Evolutionary conservation across 495 filamentous ascomycete species (phyloP), one percentile per base, ranked within the genome.

Genomic region (Talaromyces stipitatus): DNA sequence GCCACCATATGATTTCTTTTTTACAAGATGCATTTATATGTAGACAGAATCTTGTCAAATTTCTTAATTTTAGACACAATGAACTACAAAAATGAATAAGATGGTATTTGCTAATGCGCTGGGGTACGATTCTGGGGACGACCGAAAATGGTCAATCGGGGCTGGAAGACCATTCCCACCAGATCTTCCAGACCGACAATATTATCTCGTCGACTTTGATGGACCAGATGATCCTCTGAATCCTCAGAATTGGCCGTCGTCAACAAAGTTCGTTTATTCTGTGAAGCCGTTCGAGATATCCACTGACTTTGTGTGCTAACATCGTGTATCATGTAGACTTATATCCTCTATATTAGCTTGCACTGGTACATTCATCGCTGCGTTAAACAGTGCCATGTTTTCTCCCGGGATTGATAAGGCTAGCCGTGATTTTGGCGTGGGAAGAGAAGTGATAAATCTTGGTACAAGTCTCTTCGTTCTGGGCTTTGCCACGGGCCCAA

Each of bases 131-230:
- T 14, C 14, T 20, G 14, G 12, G 8, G 14, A 8, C 11, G n/a
- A 41, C n/a, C 10, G 36, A 41, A 41, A n/a, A 41, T 41, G 36
- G 36, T 56, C 61, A 4, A 66, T 72, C 55, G 70, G 70, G 5
- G 62, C 48, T 14, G 66, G 62, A 9, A 72, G 63, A 53, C 69
- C 73, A 6, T 76, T 76, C 57, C 77, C 78, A 2, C 70, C 69
- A 3, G 53, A 65, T 1, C 62, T 81, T 1, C 75, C 75, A 14
- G 60, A 69, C 24, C 33, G 64, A 0, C 64, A 71, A 26, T 66
- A 69, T 27, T 82, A 81, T 52, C 71, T 80, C 23, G 78, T 83
- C 16, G 77, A 82, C 47, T 83, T 81, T 54, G 72, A 79, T 18
- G 80, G 79, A 0, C 51, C 58, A 0, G 63, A 77, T 36, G 80